A percentile compares a stretch with the other conserved stretches of the same genome.
Evolutionary conservation across 495 filamentous ascomycete species (phyloP).

Genomic region (Aspergillus asperescens): DNA sequence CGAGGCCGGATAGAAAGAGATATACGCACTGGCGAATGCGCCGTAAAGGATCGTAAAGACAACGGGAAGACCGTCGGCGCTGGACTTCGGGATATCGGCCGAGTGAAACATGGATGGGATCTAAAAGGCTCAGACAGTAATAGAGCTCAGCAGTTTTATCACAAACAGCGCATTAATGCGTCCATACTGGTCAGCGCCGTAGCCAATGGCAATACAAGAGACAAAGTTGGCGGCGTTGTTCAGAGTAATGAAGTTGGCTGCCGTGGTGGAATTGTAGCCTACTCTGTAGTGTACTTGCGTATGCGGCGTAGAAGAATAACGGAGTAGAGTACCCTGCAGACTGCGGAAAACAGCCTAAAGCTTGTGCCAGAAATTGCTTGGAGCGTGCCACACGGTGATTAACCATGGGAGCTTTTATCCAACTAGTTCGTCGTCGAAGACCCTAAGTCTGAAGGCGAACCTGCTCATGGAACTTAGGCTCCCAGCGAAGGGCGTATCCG

Average conservation of each 20-base stretch:
- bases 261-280: conserved; percentile 34
- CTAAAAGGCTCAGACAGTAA: conserved; percentile 49
- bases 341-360: conserved; percentile 38
- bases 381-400: conserved; percentile 35
- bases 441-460: conserved; percentile 24
- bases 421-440: conserved; percentile 16
- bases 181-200: conserved; percentile 43
- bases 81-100: conserved; percentile 16
- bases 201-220: conserved; percentile 46
- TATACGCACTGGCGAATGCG: conserved; percentile 43
- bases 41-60: conserved; percentile 51
- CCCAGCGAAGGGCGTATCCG: conserved; percentile 39
- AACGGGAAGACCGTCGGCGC: conserved; percentile 41
- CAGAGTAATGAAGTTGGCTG: conserved; percentile 46
- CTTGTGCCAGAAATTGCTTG: conserved; percentile 37
- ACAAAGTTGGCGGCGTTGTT: conserved; percentile 53
- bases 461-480: conserved; percentile 38
- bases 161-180: conserved; percentile 50
- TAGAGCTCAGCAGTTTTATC: conserved; percentile 42
- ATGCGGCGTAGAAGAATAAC: conserved; percentile 41
- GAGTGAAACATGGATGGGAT: conserved; percentile 29
- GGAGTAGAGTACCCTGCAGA: conserved; percentile 41
- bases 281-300: conserved; percentile 37
- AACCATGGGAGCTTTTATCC: conserved; percentile 30
- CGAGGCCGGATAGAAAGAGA: conserved; percentile 36